Percentiles rank a stretch among this genome's conserved stretches.
phyloP scores from a whole-genome alignment of 2,329 filamentous ascomycete species.

The Colletotrichum kahawae region DNA sequence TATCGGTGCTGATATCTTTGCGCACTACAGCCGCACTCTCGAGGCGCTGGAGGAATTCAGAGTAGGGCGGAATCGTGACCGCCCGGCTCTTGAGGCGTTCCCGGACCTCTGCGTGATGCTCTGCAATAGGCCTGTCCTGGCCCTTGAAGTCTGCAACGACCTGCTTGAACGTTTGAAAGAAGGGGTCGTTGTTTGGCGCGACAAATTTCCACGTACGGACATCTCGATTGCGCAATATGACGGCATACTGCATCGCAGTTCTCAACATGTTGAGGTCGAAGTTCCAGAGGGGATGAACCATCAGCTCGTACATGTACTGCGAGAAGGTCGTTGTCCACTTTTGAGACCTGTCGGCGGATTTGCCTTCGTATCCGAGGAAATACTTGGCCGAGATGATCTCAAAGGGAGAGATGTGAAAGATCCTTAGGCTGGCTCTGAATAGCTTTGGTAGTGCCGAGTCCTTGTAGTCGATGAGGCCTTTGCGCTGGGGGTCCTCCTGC shows the following conservation, averaged over 20 bases:
- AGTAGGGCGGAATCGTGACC: neutral
- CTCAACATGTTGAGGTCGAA: neutral
- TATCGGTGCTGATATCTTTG: neutral
- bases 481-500: too few relatives aligned
- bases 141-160: neutral
- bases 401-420: too few relatives aligned
- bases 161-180: neutral
- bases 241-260: neutral
- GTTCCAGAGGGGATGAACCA: neutral
- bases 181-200: neutral
- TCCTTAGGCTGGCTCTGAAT: rapidly evolving
- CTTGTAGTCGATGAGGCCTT: too few relatives aligned
- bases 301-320: neutral
- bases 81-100: neutral
- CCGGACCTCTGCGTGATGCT: neutral
- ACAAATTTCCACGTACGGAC: rapidly evolving
- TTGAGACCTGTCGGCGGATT: too few relatives aligned
- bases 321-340: too few relatives aligned
- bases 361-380: too few relatives aligned
- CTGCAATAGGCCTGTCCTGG: neutral
- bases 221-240: neutral
- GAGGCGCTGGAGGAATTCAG: neutral
- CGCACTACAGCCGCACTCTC: too few relatives aligned
- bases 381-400: too few relatives aligned
- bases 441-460: too few relatives aligned